Percentiles rank a stretch among this genome's conserved stretches.
These are phyloP conservation scores for Rachicladosporium sp. DNA, from an alignment of 2,329 filamentous ascomycete genomes.

Conservation along the genomic window DNA sequence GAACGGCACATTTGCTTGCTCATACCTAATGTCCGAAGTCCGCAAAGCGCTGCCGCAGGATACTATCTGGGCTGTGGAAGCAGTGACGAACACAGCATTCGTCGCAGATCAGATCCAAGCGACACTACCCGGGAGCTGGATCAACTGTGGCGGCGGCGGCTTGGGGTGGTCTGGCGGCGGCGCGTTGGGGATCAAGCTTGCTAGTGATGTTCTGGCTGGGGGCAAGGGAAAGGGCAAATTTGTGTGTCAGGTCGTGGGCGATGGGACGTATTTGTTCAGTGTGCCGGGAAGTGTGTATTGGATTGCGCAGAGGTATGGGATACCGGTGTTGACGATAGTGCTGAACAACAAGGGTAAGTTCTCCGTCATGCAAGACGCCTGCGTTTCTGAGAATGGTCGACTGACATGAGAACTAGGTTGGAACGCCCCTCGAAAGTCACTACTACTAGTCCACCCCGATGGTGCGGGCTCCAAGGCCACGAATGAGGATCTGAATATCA, in stretches of 20 bases:
- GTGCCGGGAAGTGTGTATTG: conserved; percentile 56
- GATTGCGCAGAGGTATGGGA: conserved; percentile 54
- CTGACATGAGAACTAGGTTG: conserved; percentile 33
- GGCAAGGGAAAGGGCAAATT: conserved; percentile 43
- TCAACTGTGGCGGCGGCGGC: conserved; percentile 71
- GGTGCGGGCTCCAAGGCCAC: conserved; percentile 49
- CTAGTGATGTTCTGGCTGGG: conserved; percentile 41
- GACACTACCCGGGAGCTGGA: conserved; percentile 57
- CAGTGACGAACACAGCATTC: conserved; percentile 58
- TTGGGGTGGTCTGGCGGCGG: conserved; percentile 70
- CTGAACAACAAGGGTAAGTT: conserved; percentile 50
- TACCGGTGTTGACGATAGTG: conserved; percentile 54
- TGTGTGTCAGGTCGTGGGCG: conserved; percentile 53
- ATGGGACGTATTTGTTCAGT: conserved; percentile 55
- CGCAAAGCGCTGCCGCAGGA: conserved; percentile 47
- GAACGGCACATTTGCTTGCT: conserved; percentile 50
- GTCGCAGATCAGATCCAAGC: conserved; percentile 61
- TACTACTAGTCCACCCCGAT: conserved; percentile 54
- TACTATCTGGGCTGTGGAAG: conserved; percentile 66
- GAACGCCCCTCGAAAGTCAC: conserved; percentile 51
- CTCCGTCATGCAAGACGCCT: not conserved
- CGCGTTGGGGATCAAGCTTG: conserved; percentile 65
- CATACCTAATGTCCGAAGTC: conserved; percentile 43
- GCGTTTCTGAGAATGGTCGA: not conserved
- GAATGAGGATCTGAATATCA: conserved; percentile 55